A percentile compares a stretch with the other conserved stretches of the same genome.
These are phyloP conservation scores for Lepidium africanum DNA, from an alignment of 345 rosid genomes.

Conservation along the genomic window DNA sequence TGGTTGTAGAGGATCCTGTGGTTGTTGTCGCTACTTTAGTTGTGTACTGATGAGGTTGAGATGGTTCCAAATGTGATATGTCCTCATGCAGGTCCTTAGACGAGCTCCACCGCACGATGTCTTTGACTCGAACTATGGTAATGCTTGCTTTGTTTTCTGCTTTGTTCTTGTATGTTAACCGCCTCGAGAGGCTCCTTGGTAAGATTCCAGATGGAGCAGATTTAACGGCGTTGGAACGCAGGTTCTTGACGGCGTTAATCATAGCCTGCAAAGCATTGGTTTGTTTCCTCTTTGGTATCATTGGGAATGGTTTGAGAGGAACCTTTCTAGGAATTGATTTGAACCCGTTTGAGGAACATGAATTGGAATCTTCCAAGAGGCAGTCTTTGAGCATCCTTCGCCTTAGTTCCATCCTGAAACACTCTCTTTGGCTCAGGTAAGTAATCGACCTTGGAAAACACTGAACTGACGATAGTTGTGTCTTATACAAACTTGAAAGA, in stretches of 20 bases:
- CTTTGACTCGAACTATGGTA: slow-evolving; percentile 46
- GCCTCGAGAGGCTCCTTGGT: slow-evolving; percentile 47
- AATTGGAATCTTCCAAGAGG: slow-evolving; percentile 49
- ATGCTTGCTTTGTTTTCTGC: background rate
- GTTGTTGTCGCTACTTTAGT: slow-evolving; percentile 31
- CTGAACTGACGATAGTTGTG: background rate
- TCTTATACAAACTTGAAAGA: background rate
- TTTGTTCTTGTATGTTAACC: slow-evolving; percentile 23
- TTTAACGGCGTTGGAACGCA: slow-evolving; percentile 31
- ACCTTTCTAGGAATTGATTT: slow-evolving; percentile 27
- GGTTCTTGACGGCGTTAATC: slow-evolving; percentile 41
- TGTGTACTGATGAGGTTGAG: slow-evolving; percentile 24
- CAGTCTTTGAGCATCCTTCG: slow-evolving; percentile 70
- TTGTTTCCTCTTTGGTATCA: slow-evolving; percentile 26
- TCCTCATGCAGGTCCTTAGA: slow-evolving; percentile 55
- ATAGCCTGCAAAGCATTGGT: slow-evolving; percentile 46
- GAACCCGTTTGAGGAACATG: slow-evolving; percentile 41
- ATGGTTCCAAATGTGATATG: slow-evolving; percentile 19
- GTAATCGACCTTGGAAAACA: background rate
- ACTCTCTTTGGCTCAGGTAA: slow-evolving; percentile 10
- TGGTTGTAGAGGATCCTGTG: slow-evolving; percentile 32
- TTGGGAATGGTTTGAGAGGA: background rate
- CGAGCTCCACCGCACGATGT: slow-evolving; percentile 81
- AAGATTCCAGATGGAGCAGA: slow-evolving; percentile 37
- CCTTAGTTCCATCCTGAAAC: slow-evolving; percentile 18